These are phyloP conservation scores for Polygonum maritimum DNA, from an alignment of 148 eudicot genomes.

Conservation along the genomic window DNA sequence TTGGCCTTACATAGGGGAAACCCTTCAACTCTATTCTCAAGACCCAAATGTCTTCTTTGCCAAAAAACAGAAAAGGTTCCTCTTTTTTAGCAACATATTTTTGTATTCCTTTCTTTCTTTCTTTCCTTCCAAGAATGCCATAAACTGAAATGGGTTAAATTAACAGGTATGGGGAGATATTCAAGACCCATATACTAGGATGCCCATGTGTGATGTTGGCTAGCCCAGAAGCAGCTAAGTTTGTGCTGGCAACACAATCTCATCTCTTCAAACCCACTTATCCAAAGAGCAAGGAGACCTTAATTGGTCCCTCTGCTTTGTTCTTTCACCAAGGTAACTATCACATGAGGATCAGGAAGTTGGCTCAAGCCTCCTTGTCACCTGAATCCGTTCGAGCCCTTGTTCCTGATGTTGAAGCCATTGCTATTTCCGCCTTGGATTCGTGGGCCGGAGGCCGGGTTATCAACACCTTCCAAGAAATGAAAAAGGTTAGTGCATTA, in stretches of 20 bases:
- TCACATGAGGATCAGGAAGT: slow-evolving; percentile 36
- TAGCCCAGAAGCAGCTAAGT: slow-evolving; percentile 50
- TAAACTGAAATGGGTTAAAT: background rate
- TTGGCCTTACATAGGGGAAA: slow-evolving; percentile 89
- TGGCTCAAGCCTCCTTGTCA: slow-evolving; percentile 30
- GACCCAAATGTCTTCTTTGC: slow-evolving; percentile 89
- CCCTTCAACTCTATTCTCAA: slow-evolving; percentile 81
- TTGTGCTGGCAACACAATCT: slow-evolving; percentile 35
- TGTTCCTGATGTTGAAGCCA: slow-evolving; percentile 23
- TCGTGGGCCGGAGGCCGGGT: slow-evolving; percentile 30
- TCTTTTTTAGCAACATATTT: no score
- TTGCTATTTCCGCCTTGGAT: slow-evolving; percentile 23
- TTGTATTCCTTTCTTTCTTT: background rate
- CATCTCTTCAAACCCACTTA: slow-evolving; percentile 52
- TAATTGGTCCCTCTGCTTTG: slow-evolving; percentile 39
- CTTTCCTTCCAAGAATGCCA: background rate
- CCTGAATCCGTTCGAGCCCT: slow-evolving; percentile 29
- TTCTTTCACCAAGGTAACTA: slow-evolving; percentile 56
- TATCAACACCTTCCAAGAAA: slow-evolving; percentile 32
- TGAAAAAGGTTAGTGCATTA: slow-evolving; percentile 39
- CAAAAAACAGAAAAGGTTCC: slow-evolving; percentile 62
- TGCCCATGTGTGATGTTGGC: slow-evolving; percentile 55
- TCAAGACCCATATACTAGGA: slow-evolving; percentile 46
- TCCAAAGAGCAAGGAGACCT: slow-evolving; percentile 45
- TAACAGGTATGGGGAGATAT: slow-evolving; percentile 45